Percentiles rank a stretch among this genome's conserved stretches.
These are phyloP conservation scores for Psidium friedrichsthalianum DNA, from an alignment of 345 rosid species.

Conservation along the genomic window DNA sequence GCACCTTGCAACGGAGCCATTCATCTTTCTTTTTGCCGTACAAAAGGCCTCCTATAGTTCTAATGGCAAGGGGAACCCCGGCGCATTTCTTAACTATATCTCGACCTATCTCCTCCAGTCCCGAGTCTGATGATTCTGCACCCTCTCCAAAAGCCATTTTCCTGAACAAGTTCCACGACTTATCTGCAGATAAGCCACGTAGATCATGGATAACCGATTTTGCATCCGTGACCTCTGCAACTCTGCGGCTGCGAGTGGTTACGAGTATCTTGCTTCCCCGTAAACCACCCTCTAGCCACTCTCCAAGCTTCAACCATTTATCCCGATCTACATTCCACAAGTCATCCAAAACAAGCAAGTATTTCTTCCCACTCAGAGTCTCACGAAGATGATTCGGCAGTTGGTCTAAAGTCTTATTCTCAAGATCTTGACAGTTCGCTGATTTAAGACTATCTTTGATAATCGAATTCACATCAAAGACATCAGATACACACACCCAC, in stretches of 20 bases:
- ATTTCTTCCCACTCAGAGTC: not conserved
- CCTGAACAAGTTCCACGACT: not conserved
- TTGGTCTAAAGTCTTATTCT: too few relatives aligned
- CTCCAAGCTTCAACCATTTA: not conserved
- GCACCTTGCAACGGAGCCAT: not conserved
- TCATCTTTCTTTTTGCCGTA: not conserved
- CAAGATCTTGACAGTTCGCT: too few relatives aligned
- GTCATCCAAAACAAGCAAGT: not conserved
- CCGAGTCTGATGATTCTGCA: too few relatives aligned
- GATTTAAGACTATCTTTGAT: too few relatives aligned
- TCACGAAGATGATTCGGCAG: too few relatives aligned
- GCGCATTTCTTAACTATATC: not conserved
- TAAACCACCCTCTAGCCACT: not conserved
- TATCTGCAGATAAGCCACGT: not conserved
- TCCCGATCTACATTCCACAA: not conserved
- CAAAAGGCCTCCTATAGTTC: not conserved
- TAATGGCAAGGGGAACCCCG: not conserved
- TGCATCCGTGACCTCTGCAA: too few relatives aligned
- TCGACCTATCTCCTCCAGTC: fast-evolving
- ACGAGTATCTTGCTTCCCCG: not conserved
- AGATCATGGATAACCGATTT: not conserved
- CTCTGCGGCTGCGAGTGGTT: not conserved
- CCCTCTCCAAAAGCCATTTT: not conserved
- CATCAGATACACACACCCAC: too few relatives aligned
- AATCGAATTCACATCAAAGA: too few relatives aligned